These are phyloP conservation scores for Starmerella geochares DNA, from an alignment of 805 yeast genomes.

Conservation along the genomic window DNA sequence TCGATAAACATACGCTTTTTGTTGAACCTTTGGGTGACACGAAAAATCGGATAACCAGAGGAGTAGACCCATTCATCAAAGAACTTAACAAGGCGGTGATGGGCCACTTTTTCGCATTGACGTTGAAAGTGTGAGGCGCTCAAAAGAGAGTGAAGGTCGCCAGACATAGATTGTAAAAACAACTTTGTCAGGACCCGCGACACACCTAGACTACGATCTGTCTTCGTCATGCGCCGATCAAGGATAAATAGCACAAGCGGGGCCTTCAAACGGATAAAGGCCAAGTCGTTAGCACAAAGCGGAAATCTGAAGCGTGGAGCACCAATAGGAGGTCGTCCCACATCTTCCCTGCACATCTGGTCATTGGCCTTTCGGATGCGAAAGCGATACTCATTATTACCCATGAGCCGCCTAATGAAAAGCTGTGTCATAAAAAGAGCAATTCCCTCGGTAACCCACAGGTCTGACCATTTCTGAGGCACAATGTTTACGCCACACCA, in stretches of 20 bases:
- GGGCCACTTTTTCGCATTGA: slow-evolving; percentile 90
- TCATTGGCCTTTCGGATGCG: slow-evolving; percentile 57
- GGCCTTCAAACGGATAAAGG: slow-evolving; percentile 65
- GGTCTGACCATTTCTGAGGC: slow-evolving; percentile 64
- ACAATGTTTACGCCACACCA: slow-evolving; percentile 91
- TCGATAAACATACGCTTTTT: slow-evolving; percentile 89
- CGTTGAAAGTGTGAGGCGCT: slow-evolving; percentile 80
- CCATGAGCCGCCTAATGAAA: slow-evolving; percentile 62
- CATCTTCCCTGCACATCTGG: slow-evolving; percentile 58
- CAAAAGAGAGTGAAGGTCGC: slow-evolving; percentile 68
- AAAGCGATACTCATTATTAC: slow-evolving; percentile 70
- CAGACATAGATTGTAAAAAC: slow-evolving; percentile 89
- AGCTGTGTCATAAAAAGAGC: slow-evolving; percentile 71
- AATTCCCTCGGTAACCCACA: slow-evolving; percentile 86
- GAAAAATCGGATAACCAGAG: slow-evolving; percentile 77
- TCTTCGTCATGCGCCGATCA: slow-evolving; percentile 88
- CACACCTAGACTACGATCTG: slow-evolving; percentile 87
- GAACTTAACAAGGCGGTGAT: slow-evolving; percentile 67
- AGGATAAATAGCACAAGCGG: slow-evolving; percentile 76
- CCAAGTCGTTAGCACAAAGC: slow-evolving; percentile 48
- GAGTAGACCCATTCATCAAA: slow-evolving; percentile 91
- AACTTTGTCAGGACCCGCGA: slow-evolving; percentile 85
- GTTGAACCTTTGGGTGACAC: slow-evolving; percentile 85
- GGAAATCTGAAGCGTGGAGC: slow-evolving; percentile 59
- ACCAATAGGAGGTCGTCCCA: slow-evolving; percentile 75